These are phyloP conservation scores for Leucoagaricus sp. DNA, from an alignment of 1,284 basidiomycete genomes.

Conservation along the genomic window DNA sequence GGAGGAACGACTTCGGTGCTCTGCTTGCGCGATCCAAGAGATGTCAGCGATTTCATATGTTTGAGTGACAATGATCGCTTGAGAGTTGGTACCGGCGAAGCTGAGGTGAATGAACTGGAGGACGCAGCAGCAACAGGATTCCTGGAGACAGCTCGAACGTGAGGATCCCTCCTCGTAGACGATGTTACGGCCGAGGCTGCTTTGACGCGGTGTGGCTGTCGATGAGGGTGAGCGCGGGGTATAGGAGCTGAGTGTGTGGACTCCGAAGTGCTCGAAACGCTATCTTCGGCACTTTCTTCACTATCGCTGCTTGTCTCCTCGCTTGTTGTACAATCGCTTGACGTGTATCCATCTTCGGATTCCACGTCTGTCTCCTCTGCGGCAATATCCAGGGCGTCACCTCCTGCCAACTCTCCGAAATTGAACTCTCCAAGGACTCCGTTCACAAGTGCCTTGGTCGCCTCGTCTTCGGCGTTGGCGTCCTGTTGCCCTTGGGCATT, in stretches of 20 bases:
- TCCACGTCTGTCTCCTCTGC: slow-evolving; percentile 74
- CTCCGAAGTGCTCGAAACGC: background rate
- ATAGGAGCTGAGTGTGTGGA: background rate
- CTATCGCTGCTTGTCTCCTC: slow-evolving; percentile 30
- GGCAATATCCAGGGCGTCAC: slow-evolving; percentile 78
- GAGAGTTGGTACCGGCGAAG: slow-evolving; percentile 19
- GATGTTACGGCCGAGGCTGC: background rate
- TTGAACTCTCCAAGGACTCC: slow-evolving; percentile 78
- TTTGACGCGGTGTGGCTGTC: background rate
- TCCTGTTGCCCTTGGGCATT: slow-evolving; percentile 46
- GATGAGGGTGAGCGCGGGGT: background rate
- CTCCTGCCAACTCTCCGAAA: slow-evolving; percentile 76
- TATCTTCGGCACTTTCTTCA: slow-evolving; percentile 28
- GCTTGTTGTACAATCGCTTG: slow-evolving; percentile 42
- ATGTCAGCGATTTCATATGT: slow-evolving; percentile 43
- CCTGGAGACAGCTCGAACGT: background rate
- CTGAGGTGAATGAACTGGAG: slow-evolving; percentile 11
- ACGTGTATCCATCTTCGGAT: slow-evolving; percentile 24
- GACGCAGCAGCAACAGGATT: slow-evolving; percentile 14
- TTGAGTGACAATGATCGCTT: slow-evolving; percentile 47
- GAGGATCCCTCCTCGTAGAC: slow-evolving; percentile 9
- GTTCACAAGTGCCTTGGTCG: slow-evolving; percentile 77
- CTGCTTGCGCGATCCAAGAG: slow-evolving; percentile 29
- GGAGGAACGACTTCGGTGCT: slow-evolving; percentile 38
- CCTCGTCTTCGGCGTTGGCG: slow-evolving; percentile 73